A percentile compares a stretch with the other conserved stretches of the same genome.
These are phyloP conservation scores for Melastoma candidum DNA, from an alignment of 441 rosid genomes.

Conservation along the genomic window DNA sequence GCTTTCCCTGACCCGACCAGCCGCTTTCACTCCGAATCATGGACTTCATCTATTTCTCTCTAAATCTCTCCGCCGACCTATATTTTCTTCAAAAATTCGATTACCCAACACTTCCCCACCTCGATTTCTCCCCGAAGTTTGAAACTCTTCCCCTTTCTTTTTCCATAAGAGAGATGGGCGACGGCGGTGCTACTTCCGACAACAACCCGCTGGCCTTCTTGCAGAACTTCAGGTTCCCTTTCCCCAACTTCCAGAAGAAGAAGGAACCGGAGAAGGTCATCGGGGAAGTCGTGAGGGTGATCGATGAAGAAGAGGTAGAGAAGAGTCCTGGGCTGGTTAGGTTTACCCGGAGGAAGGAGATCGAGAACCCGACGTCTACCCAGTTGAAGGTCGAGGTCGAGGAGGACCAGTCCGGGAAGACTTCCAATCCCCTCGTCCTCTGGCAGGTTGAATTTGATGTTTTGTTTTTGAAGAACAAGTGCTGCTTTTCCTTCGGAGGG, in stretches of 20 bases:
- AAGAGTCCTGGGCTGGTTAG: constrained; percentile 23
- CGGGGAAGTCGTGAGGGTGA: not conserved
- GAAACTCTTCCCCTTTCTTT: no score
- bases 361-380: constrained; percentile 21
- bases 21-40: no score
- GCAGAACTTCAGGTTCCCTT: constrained; percentile 27
- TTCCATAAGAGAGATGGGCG: no score
- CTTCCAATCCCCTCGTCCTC: constrained; percentile 61
- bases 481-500: no score
- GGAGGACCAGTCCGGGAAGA: constrained; percentile 37
- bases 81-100: no score
- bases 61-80: no score
- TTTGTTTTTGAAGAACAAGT: not conserved
- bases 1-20: no score
- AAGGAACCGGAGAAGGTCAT: constrained; percentile 9
- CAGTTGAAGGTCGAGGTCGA: constrained; percentile 38
- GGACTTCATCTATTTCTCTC: no score
- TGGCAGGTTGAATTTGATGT: constrained; percentile 58
- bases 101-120: no score
- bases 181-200: no score
- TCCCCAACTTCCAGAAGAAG: constrained; percentile 25
- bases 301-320: constrained; percentile 3
- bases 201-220: constrained; percentile 21
- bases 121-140: no score
- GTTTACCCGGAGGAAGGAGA: constrained; percentile 25